phyloP scores from a whole-genome alignment of 306 rosid genomes.

The apple (Malus domestica) region DNA sequence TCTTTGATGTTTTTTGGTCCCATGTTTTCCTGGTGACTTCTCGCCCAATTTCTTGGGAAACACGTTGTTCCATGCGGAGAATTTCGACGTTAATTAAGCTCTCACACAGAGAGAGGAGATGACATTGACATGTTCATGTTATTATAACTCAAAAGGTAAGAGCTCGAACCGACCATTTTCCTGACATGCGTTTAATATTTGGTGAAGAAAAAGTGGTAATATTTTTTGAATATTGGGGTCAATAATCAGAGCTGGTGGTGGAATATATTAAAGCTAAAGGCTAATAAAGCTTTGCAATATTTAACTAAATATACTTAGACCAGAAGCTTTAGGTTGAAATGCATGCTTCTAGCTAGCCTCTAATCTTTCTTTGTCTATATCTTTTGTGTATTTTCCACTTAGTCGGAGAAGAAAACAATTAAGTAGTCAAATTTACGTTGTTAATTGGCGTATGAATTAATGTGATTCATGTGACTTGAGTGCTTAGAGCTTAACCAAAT shows the following conservation, averaged over 20 bases:
- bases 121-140: constrained; percentile 3
- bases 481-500: not conserved
- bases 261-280: not conserved
- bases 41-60: constrained; percentile 33
- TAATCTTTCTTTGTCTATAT: not conserved
- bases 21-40: constrained; percentile 1
- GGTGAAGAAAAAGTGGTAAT: not conserved
- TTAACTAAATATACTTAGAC: not conserved
- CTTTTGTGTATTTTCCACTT: constrained; percentile 2
- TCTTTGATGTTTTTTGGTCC: not conserved
- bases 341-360: not conserved
- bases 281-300: not conserved
- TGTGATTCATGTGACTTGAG: constrained; percentile 32
- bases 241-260: constrained; percentile 13
- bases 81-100: not conserved
- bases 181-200: not conserved
- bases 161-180: constrained; percentile 37
- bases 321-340: not conserved
- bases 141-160: not conserved
- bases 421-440: not conserved
- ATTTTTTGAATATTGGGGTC: not conserved
- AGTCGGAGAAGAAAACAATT: constrained; percentile 1
- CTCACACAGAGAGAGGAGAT: not conserved
- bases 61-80: constrained; percentile 22
- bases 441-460: constrained; percentile 11